Evolutionary conservation across 192 early-diverging fungal genomes (phyloP), one percentile per base, ranked within the genome.

Genomic region (Phycomyces nitens): DNA sequence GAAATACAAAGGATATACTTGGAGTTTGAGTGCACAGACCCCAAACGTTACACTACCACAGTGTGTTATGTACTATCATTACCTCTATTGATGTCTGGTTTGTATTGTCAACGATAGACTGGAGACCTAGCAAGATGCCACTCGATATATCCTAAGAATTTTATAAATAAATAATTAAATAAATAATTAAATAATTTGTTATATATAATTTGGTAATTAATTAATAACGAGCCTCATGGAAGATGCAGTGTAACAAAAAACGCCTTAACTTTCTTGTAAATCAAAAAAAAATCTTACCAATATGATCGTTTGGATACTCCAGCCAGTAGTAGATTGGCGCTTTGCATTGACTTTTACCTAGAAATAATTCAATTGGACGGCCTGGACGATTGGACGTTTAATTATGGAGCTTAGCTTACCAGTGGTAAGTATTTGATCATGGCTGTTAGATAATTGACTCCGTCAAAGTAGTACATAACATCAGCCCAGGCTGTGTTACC

Each of bases 221-320:
- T n/a, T n/a, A n/a, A n/a, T n/a, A 53, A 3, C 26, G 26, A 56
- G 3, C 18, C 16, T 38, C 29, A 56, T 20, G 39, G 11, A 20
- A 29, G 29, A 56, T 40, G 16, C 0, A 20, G 5, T 56, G 15
- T 56, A 38, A 54, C 23, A 22, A 23, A 39, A 16, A 8, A 23
- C 53, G 23, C 21, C 29, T 40, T 20, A 12, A 22, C 29, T 50
- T 42, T 21, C 21, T 2, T 53, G 22, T 16, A 1, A 42, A 23
- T 0, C 26, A 39, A 3, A 18, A 12, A 41, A 51, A 2, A 27
- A 41, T 7, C 66, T 44, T 68, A 74, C 72, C 39, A 93, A 73
- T 14, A 94, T 47, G 59, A 95, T 94, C 56, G 91, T 90, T 38
- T 86, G 81, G 27, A 94, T 89, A 43, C 87, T 89, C 93, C 92